Conservation (phyloP, 148 eudicot species). For the Rhododendron kiyosumense region DNA sequence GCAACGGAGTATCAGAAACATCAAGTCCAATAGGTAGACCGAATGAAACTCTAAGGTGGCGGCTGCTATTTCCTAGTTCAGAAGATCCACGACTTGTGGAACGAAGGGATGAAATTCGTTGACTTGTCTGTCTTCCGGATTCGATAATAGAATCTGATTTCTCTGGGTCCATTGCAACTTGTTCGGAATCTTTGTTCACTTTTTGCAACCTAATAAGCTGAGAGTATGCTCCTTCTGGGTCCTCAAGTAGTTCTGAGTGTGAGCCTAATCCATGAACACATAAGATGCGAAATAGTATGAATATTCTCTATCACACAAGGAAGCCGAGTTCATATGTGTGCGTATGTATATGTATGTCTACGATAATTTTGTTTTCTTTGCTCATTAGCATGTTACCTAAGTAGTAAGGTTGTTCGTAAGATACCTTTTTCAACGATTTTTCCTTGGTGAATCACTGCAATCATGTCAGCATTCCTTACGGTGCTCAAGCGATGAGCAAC, state of each 20-base stretch:
- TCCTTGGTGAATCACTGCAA: constrained; percentile 71
- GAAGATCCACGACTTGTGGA: constrained; percentile 9
- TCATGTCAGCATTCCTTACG: constrained; percentile 65
- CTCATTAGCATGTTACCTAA: no score
- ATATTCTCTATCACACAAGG: no score
- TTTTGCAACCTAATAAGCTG: constrained; percentile 72
- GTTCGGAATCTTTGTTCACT: constrained; percentile 27
- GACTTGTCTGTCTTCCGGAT: constrained; percentile 51
- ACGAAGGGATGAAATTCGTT: constrained; percentile 34
- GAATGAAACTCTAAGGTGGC: constrained; percentile 9
- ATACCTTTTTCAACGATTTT: constrained; percentile 81
- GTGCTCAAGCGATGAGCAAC: constrained; percentile 89
- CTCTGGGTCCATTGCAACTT: constrained; percentile 11
- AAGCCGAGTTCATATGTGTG: no score
- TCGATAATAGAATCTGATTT: constrained; percentile 9
- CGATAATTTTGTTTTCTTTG: no score
- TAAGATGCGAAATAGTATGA: no score
- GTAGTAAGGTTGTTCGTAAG: no score
- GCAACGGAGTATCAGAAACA: no score
- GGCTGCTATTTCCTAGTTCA: no score
- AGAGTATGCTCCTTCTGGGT: constrained; percentile 83
- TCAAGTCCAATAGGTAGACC: no score
- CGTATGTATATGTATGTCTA: no score
- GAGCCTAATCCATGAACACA: constrained; percentile 33
- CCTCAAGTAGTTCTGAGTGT: constrained; percentile 55